A percentile compares a stretch with the other conserved stretches of the same genome.
phyloP scores from a whole-genome alignment of 139 green algal species.

The Nannochloris sp. region DNA sequence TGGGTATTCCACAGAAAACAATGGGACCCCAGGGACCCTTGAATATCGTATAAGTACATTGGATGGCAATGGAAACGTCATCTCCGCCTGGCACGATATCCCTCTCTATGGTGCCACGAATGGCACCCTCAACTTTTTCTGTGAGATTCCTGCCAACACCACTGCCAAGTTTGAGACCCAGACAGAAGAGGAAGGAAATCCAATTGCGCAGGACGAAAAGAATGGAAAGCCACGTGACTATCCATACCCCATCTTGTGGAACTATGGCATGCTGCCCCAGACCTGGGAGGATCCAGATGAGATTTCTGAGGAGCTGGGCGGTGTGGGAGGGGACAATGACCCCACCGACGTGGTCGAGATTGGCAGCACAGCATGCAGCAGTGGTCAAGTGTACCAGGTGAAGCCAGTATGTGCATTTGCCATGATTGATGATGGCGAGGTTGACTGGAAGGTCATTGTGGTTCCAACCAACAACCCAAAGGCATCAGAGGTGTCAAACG shows the following conservation, averaged over 20 bases:
- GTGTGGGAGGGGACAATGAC: constrained; percentile 87
- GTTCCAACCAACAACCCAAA: constrained; percentile 87
- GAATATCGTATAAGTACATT: constrained; percentile 10
- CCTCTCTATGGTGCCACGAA: constrained; percentile 75
- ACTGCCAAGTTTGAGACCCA: constrained; percentile 97
- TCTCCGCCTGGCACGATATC: constrained; percentile 97
- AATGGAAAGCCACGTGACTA: constrained; percentile 99
- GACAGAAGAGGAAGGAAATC: constrained; percentile 85
- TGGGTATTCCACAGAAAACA: no score
- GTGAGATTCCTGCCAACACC: constrained; percentile 98
- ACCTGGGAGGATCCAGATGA: constrained; percentile 86
- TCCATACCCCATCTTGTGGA: constrained; percentile 99
- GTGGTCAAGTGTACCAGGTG: constrained; percentile 85
- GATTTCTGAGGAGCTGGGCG: constrained; percentile 47
- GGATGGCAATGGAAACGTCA: constrained; percentile 38
- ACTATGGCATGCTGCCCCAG: constrained; percentile 98
- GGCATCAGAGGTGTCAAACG: constrained; percentile 79
- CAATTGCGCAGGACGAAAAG: constrained; percentile 99
- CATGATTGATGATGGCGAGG: constrained; percentile 98
- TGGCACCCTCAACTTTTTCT: constrained; percentile 89
- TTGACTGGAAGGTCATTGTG: constrained; percentile 97
- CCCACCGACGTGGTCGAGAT: constrained; percentile 99
- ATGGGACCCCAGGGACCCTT: no score
- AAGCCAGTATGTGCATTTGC: constrained; percentile 78
- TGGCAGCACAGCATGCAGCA: constrained; percentile 43